Base-by-base conservation (phyloP, 208 protist species). In the Wallacemonas sp. region DNA sequence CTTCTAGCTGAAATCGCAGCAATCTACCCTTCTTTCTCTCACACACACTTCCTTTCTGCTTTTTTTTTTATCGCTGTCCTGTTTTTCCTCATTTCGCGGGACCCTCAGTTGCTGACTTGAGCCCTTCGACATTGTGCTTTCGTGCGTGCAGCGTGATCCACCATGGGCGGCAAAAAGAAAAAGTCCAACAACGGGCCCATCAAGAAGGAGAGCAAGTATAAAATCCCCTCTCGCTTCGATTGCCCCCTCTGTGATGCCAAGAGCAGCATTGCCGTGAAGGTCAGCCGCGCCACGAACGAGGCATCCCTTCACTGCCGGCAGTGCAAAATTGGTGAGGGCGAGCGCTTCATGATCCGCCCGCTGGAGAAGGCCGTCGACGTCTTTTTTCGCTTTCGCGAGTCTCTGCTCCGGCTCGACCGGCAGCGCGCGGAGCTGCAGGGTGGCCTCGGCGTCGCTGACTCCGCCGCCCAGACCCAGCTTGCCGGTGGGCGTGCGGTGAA, bases 131-230 rank as follows among this genome's bases (percentile, higher is more conserved):
- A n/a, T n/a, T n/a, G n/a, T n/a, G n/a, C n/a, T n/a, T n/a, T n/a
- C n/a, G n/a, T n/a, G n/a, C n/a, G n/a, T n/a, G n/a, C n/a, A n/a
- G n/a, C n/a, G n/a, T n/a, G n/a, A 31, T 59, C 18, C 42, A 59
- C 12, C 22, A 96, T 97, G 91, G 91, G 91, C 59, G 91, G 91
- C 32, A 92, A 87, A 36, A 81, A 86, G 38, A 87, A 88, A 23
- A 93, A 93, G 76, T 76, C 88, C 41, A 80, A 57, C 45, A 87
- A 77, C 14, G 85, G 78, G 16, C 84, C 85, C 14, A 70, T 94
- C 65, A 97, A 97, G 71, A 97, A 97, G 75, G 88, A 93, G 67
- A 93, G 91, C 72, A 94, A 93, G 69, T 97, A 97, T 72, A 97
- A 97, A 66, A 94, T 97, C 61, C 91, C 91, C 1, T 46, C 70